A percentile compares a stretch with the other conserved stretches of the same genome.
Evolutionary conservation across 2,329 filamentous ascomycete species (phyloP).

Genomic region (Fonsecaea pedrosoi): DNA sequence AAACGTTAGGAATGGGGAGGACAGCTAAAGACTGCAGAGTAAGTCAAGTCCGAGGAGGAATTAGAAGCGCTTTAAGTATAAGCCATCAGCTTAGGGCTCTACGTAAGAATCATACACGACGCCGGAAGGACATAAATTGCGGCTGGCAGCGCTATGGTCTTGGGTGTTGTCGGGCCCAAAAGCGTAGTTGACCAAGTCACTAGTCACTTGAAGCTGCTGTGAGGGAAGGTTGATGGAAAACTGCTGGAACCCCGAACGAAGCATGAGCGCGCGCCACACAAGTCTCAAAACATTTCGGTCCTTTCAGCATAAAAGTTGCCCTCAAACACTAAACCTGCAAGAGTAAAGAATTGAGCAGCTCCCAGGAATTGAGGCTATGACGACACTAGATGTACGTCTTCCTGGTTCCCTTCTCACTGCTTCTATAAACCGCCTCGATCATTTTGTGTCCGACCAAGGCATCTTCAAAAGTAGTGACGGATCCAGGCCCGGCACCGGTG

Average conservation of each 20-base stretch:
- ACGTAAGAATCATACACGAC: slow-evolving; percentile 88
- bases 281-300: not conserved
- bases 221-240: slow-evolving; percentile 41
- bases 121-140: slow-evolving; percentile 98
- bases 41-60: slow-evolving; percentile 84
- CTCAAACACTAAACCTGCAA: not conserved
- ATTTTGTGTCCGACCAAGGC: no score
- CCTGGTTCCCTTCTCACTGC: no score
- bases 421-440: no score
- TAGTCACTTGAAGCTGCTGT: slow-evolving; percentile 82
- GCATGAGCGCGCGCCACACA: not conserved
- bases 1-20: slow-evolving; percentile 83
- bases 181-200: slow-evolving; percentile 87
- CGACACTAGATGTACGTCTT: not conserved
- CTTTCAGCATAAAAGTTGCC: not conserved
- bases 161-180: slow-evolving; percentile 83
- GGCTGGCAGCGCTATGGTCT: slow-evolving; percentile 86
- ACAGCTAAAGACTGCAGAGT: slow-evolving; percentile 92
- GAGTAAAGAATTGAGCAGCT: not conserved
- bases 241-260: not conserved
- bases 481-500: slow-evolving; percentile 21
- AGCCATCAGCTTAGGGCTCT: slow-evolving; percentile 82
- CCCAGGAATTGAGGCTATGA: not conserved
- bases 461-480: no score
- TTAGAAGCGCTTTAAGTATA: slow-evolving; percentile 76